Base-by-base conservation (phyloP, 1,284 basidiomycete species). In the Lignosus rhinocerotis region DNA sequence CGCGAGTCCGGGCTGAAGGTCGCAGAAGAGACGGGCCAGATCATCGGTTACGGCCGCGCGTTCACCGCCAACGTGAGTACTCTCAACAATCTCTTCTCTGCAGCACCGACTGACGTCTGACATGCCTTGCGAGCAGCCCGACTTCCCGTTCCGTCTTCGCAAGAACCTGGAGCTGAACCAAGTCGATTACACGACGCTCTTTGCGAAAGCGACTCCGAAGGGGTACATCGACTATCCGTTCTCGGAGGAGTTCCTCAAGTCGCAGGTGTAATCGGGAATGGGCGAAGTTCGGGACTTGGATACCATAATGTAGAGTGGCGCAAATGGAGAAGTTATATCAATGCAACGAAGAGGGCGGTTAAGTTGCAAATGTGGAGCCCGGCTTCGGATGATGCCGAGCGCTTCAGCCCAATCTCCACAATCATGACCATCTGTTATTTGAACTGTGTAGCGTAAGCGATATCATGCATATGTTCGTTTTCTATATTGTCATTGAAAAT, bases 41-140 rank as follows among this genome's bases (percentile, higher is more conserved):
- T 80, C n/a, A 68, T 83, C 46, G 78, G 75, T 0, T 78, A 80
- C 60, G 84, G 79, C 3, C 70, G 80, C 9, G 68, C 68, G 56
- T 85, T 80, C 64, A 79, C 82, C 51, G 69, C 75, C 1, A 78
- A 80, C 59, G 72, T 78, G 58, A 54, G 61, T 33, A 14, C 16
- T 19, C 16, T 10, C 25, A 25, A 25, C 4, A 2, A 25, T 25
- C 25, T 34, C 10, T 8, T 5, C 25, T 34, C 10, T 8, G 1
- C 32, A 10, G 8, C 16, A 25, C 33, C 1, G 17, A 3, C 9
- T 39, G 32, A 17, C 8, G 3, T 25, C 33, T 30, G n/a, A 17
- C 43, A 30, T 10, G 21, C 21, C 3, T 8, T 1, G 17, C n/a
- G 5, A 7, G 16, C 61, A 66, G 64, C 64, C 64, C 45, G 64